Percentiles rank a stretch among this genome's conserved stretches.
These are phyloP conservation scores for Cercospora sp. DNA, from an alignment of 2,329 filamentous ascomycete genomes.

Conservation along the genomic window DNA sequence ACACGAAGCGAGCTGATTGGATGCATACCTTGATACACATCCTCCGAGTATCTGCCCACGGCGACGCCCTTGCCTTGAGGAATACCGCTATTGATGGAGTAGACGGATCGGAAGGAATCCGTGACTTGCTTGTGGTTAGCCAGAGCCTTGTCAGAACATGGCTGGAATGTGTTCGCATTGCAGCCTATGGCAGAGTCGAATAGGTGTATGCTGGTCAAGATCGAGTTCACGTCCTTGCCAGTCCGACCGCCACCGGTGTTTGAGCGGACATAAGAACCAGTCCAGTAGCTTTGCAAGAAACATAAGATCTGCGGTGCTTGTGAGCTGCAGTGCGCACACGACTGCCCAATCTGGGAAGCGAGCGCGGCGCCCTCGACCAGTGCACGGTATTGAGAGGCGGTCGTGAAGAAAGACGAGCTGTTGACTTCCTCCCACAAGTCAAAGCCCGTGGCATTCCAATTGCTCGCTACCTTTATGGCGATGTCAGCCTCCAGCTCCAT, in stretches of 20 bases:
- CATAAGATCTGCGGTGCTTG: slow-evolving; percentile 71
- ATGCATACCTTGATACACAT: slow-evolving; percentile 40
- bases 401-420: slow-evolving; percentile 78
- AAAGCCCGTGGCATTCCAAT: slow-evolving; percentile 62
- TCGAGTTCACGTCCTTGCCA: slow-evolving; percentile 70
- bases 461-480: not conserved
- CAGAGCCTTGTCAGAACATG: slow-evolving; percentile 62
- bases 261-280: slow-evolving; percentile 62
- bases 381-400: slow-evolving; percentile 67
- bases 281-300: slow-evolving; percentile 75
- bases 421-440: slow-evolving; percentile 83
- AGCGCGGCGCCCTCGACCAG: slow-evolving; percentile 64
- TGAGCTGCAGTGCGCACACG: slow-evolving; percentile 60
- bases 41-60: slow-evolving; percentile 50
- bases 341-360: slow-evolving; percentile 62
- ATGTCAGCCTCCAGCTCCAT: not conserved
- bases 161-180: slow-evolving; percentile 72
- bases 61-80: slow-evolving; percentile 57
- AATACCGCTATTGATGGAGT: slow-evolving; percentile 68
- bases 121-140: slow-evolving; percentile 75
- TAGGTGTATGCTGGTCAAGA: slow-evolving; percentile 56
- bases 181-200: slow-evolving; percentile 67
- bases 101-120: slow-evolving; percentile 72
- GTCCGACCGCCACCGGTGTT: slow-evolving; percentile 66
- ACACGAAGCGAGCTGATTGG: not conserved